Evolutionary conservation across 768 basidiomycete species (phyloP).

Genomic region (Lanmaoa pseudosensibilis): DNA sequence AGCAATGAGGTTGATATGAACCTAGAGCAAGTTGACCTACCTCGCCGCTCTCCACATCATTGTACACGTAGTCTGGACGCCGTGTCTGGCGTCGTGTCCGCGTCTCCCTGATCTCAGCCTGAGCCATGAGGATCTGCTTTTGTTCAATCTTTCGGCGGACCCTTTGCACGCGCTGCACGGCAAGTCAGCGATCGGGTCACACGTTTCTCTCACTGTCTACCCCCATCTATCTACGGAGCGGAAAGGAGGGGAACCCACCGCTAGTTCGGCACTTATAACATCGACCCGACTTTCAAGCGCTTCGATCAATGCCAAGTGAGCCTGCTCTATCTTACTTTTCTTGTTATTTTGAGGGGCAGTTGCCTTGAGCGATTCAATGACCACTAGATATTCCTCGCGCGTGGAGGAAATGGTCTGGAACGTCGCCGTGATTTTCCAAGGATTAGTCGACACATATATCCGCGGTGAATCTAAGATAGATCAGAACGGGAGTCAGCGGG

Average conservation of each 20-base stretch:
- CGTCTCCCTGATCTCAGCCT: conserved; percentile 77
- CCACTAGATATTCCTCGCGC: conserved; percentile 66
- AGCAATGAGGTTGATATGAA: conserved; percentile 25
- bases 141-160: conserved; percentile 71
- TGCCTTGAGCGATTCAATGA: conserved; percentile 61
- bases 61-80: conserved; percentile 81
- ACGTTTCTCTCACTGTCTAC: conserved; percentile 12
- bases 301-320: conserved; percentile 61
- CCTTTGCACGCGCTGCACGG: conserved; percentile 65
- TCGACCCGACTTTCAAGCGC: conserved; percentile 64
- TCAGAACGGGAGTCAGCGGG: conserved; percentile 33
- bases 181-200: conserved; percentile 24
- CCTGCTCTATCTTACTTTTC: conserved; percentile 58
- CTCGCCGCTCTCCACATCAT: conserved; percentile 66
- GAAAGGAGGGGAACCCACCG: conserved; percentile 50
- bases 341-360: conserved; percentile 45
- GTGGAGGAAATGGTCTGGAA: conserved; percentile 73
- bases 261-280: conserved; percentile 65
- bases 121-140: conserved; percentile 60
- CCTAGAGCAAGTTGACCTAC: conserved; percentile 18
- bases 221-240: conserved; percentile 7
- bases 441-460: conserved; percentile 81
- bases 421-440: conserved; percentile 83
- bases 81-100: conserved; percentile 72
- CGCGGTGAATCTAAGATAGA: conserved; percentile 74